These are phyloP conservation scores for Oryza nivara DNA, from an alignment of 176 grass and related monocot genomes.

Conservation along the genomic window DNA sequence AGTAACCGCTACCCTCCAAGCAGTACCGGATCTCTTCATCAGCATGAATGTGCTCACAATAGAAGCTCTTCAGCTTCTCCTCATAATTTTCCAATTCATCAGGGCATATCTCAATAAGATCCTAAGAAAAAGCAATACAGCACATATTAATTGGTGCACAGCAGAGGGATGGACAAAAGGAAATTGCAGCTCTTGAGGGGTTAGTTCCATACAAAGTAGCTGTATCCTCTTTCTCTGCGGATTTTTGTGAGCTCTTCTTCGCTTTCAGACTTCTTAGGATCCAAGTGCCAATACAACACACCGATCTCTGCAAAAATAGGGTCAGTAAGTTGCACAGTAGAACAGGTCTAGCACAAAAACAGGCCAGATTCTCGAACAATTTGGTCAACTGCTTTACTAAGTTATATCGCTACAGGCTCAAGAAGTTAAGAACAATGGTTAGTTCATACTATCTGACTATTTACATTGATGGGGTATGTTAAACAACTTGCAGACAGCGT, in stretches of 20 bases:
- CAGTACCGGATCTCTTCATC: conserved; percentile 97
- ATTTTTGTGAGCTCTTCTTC: conserved; percentile 76
- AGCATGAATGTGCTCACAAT: conserved; percentile 78
- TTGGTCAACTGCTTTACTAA: not conserved
- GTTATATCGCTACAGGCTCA: not conserved
- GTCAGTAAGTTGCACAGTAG: not conserved
- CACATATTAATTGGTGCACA: conserved; percentile 17
- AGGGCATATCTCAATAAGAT: conserved; percentile 78
- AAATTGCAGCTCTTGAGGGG: not conserved
- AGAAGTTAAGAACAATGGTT: not conserved
- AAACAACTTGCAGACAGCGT: too few species aligned
- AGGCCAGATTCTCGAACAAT: not conserved
- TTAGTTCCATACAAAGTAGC: conserved; percentile 63
- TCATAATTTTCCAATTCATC: conserved; percentile 89
- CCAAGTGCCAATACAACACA: conserved; percentile 77
- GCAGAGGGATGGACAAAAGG: not conserved
- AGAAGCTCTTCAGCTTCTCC: conserved; percentile 88
- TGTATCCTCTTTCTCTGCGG: conserved; percentile 80
- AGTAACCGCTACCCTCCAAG: conserved; percentile 86
- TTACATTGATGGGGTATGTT: not conserved
- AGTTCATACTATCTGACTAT: not conserved
- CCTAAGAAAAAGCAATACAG: conserved; percentile 47
- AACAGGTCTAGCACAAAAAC: not conserved
- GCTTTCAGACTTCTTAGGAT: conserved; percentile 75
- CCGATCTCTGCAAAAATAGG: conserved; percentile 71